These are phyloP conservation scores for Aureobasidium musti DNA, from an alignment of 2,329 filamentous ascomycete species.

Conservation along the genomic window DNA sequence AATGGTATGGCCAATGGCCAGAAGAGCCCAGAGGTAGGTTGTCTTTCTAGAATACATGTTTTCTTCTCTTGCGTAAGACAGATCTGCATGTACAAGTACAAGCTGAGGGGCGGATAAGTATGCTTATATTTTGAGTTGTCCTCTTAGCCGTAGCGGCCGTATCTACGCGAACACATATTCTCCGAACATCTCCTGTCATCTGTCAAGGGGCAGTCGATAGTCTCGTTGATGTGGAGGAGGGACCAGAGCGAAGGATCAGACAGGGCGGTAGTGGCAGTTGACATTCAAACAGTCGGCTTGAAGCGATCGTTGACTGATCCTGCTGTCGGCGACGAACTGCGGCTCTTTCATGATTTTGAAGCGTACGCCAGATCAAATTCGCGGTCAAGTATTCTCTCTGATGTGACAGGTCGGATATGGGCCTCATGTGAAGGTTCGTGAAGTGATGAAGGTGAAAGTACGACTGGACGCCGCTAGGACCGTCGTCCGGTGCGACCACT, in stretches of 20 bases:
- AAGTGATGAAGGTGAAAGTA: background rate
- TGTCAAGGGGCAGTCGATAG: slow-evolving; percentile 3
- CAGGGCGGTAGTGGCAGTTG: slow-evolving; percentile 18
- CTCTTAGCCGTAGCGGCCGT: background rate
- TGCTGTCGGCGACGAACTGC: background rate
- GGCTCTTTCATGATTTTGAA: background rate
- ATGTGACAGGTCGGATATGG: rapidly evolving
- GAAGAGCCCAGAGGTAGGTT: background rate
- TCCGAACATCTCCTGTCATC: slow-evolving; percentile 20
- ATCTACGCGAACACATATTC: background rate
- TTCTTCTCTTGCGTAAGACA: background rate
- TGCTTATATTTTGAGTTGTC: slow-evolving; percentile 23
- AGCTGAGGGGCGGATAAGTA: slow-evolving; percentile 19
- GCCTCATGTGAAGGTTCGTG: background rate
- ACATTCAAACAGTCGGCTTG: slow-evolving; percentile 16
- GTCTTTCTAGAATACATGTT: slow-evolving; percentile 18
- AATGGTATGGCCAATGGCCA: background rate
- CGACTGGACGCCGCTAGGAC: background rate
- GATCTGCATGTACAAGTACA: slow-evolving; percentile 11
- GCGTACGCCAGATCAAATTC: background rate
- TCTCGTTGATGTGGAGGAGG: background rate
- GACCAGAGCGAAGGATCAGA: background rate
- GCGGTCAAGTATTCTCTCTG: too few species aligned
- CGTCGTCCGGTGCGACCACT: too few species aligned
- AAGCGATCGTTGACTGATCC: background rate